Base-by-base conservation (phyloP, 371 early-diverging fungal species). In the Neoconidiobolus thromboides region DNA sequence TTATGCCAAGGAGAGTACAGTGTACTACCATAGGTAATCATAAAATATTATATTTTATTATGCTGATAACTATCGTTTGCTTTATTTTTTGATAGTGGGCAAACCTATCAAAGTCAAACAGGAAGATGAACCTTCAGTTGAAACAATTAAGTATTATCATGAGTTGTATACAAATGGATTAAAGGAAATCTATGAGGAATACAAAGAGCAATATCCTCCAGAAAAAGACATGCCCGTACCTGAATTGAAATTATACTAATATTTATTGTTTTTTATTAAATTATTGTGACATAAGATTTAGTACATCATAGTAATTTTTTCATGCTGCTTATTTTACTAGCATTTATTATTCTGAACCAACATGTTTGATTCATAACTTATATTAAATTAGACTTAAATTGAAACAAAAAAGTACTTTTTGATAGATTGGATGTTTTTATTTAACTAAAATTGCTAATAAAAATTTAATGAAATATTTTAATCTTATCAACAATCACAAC, bases 101-200 rank as follows among this genome's bases (percentile, higher is more conserved):
- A 67, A 70, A 38, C 88, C 88, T 0, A 74, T 87, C 10, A 52
- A 67, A 37, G 79, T 82, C 36, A 69, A 65, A 38, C 69, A 69
- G 69, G 72, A 54, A 55, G 73, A 69, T 49, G 59, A 67, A 2
- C 86, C 87, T 2, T 76, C 80, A 0, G 61, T 72, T 10, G 85
- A 87, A 53, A 12, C 10, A 26, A 14, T 49, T 49, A 12, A 49
- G 26, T 14, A 49, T 12, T 49, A 14, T 14, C 49, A 49, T 14
- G 5, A 4, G 10, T 14, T 49, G 14, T 49, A 49, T 14, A 49
- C 49, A 12, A 49, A 12, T 26, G 77, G 71, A 53, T 68, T 94
- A 14, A 56, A 77, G 43, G 67, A 63, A 2, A 67, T 85, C 4
- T 85, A 79, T 65, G 69, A 79, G 46, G 70, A 76, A 43, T 82